Evolutionary conservation across 176 grass and related monocot genomes (phyloP).

Genomic region (Eragrostis nindensis): DNA sequence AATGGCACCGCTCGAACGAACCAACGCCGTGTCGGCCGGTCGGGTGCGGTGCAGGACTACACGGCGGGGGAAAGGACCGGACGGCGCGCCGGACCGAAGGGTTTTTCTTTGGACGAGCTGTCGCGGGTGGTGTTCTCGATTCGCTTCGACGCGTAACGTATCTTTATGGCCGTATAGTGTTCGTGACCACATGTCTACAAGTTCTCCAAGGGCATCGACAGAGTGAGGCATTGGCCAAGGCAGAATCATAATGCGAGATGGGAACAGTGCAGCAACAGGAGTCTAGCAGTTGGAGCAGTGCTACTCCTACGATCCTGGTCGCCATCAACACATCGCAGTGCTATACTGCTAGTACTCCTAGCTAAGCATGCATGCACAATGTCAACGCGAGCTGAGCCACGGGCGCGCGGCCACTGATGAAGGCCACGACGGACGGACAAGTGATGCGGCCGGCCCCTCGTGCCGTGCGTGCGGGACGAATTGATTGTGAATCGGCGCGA

Average conservation of each 20-base stretch:
- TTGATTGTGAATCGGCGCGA: background rate
- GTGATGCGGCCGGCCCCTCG: background rate
- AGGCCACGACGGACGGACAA: background rate
- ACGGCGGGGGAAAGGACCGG: no score
- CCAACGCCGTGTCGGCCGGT: background rate
- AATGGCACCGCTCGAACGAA: background rate
- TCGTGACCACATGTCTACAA: no score
- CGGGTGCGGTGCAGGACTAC: background rate
- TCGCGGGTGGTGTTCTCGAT: no score
- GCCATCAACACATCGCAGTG: no score
- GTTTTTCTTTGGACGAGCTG: no score
- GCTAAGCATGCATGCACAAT: background rate
- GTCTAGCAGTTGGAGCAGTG: background rate
- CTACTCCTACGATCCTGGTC: background rate
- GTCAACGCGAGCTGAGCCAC: background rate
- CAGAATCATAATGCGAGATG: background rate
- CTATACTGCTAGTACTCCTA: no score
- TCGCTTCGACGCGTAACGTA: no score
- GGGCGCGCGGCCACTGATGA: no score
- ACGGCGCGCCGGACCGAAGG: no score
- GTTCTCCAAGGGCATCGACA: no score
- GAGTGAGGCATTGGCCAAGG: no score
- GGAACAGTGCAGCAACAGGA: background rate
- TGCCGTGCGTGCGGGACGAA: background rate
- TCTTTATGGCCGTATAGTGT: no score